Base-by-base conservation (phyloP, 352 stramenopile genomes). In the Pythium chondricola region DNA sequence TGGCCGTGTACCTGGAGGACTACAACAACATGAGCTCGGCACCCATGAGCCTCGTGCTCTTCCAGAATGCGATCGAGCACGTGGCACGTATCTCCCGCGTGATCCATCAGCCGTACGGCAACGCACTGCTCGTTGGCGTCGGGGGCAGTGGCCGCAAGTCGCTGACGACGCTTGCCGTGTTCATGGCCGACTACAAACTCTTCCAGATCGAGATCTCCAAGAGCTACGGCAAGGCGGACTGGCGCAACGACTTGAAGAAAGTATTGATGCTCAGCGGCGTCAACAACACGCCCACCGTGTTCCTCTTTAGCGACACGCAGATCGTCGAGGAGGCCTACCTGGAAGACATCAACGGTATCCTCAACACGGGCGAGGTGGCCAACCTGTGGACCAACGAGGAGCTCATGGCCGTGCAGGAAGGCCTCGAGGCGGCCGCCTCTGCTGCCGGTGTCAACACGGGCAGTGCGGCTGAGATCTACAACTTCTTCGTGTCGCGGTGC, bases 181-280 rank as follows among this genome's bases (percentile, higher is more conserved):
- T 83, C 37, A 95, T 98, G 71, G 88, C 90, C 17, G 88, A 98
- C 59, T 98, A 93, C 65, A 88, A 94, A 53, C 67, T 98, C 11
- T 97, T 97, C 55, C 86, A 96, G 62, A 98, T 98, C 56, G 93
- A 98, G 52, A 98, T 98, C 27, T 96, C 85, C 33, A 97, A 97
- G 59, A 90, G 76, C 11, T 98, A 98, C 56, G 85, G 83, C 14
- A 75, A 84, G n/a, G 68, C 54, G 0, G 93, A 98, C 49, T 98
- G 90, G 88, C 74, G 85, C 13, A 94, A 96, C 36, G 93, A 98
- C 52, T 68, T 98, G 14, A 97, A 97, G 62, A 84, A 91, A 26
- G 88, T 85, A 33, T 62, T 84, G 27, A 79, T 73, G 56, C 77
- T 93, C 38, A 85, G 74, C 43, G 75, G 81, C 2, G 71, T 95